A percentile compares a stretch with the other conserved stretches of the same genome.
Conservation (phyloP, 805 yeast species). For the Hanseniaspora lachancei region DNA sequence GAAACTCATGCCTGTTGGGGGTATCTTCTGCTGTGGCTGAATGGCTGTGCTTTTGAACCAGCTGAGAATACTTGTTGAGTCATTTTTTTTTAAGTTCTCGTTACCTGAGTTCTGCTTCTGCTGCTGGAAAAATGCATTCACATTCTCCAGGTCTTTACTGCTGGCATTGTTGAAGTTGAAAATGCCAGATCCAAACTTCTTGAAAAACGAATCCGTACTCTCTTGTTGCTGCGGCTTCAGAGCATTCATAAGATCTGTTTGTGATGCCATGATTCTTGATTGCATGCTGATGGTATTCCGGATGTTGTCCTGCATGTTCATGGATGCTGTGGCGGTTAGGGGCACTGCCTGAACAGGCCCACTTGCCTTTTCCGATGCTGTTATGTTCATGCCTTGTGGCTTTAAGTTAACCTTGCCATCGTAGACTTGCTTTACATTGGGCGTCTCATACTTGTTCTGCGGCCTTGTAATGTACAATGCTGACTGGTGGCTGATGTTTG, state of each 20-base stretch:
- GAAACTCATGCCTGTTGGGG: constrained; percentile 5
- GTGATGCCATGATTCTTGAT: neutral
- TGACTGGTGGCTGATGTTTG: neutral
- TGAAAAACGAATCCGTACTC: constrained; percentile 13
- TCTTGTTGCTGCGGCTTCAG: constrained; percentile 1
- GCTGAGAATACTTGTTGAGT: constrained; percentile 1
- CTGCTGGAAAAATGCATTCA: constrained; percentile 11
- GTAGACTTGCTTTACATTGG: neutral
- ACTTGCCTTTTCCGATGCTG: neutral
- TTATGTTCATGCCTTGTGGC: neutral
- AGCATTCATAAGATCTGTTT: constrained; percentile 1
- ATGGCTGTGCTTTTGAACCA: constrained; percentile 8
- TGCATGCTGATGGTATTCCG: neutral
- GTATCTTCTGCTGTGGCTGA: neutral
- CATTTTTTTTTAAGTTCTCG: neutral
- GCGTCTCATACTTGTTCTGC: neutral
- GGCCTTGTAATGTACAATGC: constrained; percentile 4
- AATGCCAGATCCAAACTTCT: constrained; percentile 11
- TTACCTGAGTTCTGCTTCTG: neutral
- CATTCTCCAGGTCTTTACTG: constrained; percentile 9
- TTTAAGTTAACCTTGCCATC: neutral
- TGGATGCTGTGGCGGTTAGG: neutral
- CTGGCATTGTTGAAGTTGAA: constrained; percentile 9
- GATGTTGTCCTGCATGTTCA: neutral
- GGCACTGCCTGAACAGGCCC: neutral